Evolutionary conservation across 2,329 filamentous ascomycete genomes (phyloP).

Genomic region (Xylaria sp.): DNA sequence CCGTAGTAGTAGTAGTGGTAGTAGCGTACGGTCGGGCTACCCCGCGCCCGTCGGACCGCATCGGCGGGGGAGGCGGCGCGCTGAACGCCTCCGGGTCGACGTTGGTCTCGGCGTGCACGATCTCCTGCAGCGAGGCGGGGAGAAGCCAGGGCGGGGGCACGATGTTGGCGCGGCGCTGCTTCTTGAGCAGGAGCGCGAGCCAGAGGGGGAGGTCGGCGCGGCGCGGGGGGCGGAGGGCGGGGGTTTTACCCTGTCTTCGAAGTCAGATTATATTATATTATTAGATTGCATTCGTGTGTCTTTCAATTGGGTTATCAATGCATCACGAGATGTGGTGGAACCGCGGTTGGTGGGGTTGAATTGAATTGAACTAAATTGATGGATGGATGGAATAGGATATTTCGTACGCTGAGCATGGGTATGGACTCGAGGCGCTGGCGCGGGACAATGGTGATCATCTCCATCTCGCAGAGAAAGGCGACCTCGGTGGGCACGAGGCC

Average conservation of each 20-base stretch:
- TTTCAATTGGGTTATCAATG: background rate
- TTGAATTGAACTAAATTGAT: no score
- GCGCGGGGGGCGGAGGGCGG: conserved; percentile 81
- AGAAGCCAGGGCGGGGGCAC: conserved; percentile 90
- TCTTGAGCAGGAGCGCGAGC: conserved; percentile 94
- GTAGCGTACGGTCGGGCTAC: conserved; percentile 53
- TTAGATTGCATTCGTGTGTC: background rate
- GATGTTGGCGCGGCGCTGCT: conserved; percentile 93
- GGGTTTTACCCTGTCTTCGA: conserved; percentile 75
- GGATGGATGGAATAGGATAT: background rate
- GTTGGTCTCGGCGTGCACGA: conserved; percentile 84
- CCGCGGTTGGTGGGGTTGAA: conserved; percentile 28
- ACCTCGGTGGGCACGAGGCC: conserved; percentile 87
- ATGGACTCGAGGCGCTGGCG: conserved; percentile 90
- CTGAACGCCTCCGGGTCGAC: conserved; percentile 78
- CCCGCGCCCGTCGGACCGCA: conserved; percentile 60
- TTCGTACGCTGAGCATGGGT: conserved; percentile 82
- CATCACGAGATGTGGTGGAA: conserved; percentile 35
- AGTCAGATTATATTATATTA: background rate
- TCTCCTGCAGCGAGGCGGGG: conserved; percentile 76
- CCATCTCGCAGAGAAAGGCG: conserved; percentile 97
- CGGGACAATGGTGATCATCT: conserved; percentile 91
- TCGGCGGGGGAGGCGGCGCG: conserved; percentile 75
- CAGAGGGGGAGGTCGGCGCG: conserved; percentile 85
- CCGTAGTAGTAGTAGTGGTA: conserved; percentile 45